A percentile compares a stretch with the other conserved stretches of the same genome.
Conservation (phyloP, 176 grass and related monocot genomes). For the Lolium multiflorum region DNA sequence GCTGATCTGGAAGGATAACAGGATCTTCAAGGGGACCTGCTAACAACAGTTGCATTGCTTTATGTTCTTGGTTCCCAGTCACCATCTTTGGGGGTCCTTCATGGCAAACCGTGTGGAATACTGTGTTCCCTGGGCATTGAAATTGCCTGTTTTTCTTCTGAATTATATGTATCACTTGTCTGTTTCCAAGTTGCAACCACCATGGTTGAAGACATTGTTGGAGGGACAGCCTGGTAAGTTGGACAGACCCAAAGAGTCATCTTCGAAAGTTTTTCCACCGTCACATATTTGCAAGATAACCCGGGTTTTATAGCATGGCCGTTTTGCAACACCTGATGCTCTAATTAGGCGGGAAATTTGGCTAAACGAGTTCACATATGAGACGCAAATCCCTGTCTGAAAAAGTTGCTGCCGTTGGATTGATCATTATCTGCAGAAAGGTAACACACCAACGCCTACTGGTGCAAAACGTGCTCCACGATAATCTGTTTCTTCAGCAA, state of each 20-base stretch:
- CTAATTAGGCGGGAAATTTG: background rate
- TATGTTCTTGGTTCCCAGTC: constrained; percentile 14
- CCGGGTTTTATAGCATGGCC: background rate
- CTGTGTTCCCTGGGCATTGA: constrained; percentile 15
- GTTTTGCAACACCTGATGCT: background rate
- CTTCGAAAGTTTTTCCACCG: too few relatives aligned
- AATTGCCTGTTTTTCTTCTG: constrained; percentile 26
- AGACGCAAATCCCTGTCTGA: constrained; percentile 1
- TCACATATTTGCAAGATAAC: background rate
- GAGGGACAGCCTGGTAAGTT: background rate
- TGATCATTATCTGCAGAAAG: background rate
- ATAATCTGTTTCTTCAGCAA: background rate
- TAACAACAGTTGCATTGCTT: constrained; percentile 24
- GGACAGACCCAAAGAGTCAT: constrained; percentile 20
- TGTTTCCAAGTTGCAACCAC: constrained; percentile 43
- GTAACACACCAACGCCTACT: background rate
- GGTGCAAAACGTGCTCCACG: background rate
- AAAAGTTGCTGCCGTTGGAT: background rate
- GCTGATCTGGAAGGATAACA: constrained; percentile 2
- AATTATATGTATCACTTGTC: constrained; percentile 5
- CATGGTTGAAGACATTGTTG: background rate
- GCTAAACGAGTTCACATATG: background rate
- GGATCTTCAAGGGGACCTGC: constrained; percentile 7
- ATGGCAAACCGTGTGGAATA: constrained; percentile 47
- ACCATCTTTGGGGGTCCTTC: constrained; percentile 23